Evolutionary conservation across 441 rosid genomes (phyloP).

Genomic region (Biscutella laevigata): DNA sequence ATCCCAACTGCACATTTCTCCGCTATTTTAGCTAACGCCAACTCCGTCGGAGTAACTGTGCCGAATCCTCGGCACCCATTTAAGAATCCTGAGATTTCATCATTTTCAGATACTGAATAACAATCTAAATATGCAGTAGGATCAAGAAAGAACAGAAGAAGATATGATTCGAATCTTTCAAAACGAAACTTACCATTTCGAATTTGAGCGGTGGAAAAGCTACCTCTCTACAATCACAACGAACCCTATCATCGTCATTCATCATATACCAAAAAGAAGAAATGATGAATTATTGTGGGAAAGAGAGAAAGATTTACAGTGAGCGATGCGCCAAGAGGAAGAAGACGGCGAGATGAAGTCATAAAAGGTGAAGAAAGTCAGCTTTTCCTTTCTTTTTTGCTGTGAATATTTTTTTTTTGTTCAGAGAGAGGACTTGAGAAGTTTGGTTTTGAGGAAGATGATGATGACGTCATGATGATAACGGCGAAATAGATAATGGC

Average conservation of each 20-base stretch:
- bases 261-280: background rate
- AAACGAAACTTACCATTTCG: slow-evolving; percentile 27
- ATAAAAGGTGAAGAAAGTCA: slow-evolving; percentile 27
- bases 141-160: no score
- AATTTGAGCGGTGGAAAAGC: slow-evolving; percentile 22
- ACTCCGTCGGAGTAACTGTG: slow-evolving; percentile 24
- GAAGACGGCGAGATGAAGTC: slow-evolving; percentile 42
- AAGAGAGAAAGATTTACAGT: slow-evolving; percentile 22
- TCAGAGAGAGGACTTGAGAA: background rate
- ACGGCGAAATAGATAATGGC: slow-evolving; percentile 17
- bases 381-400: background rate
- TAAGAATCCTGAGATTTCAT: slow-evolving; percentile 28
- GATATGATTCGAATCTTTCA: no score
- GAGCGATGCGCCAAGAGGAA: slow-evolving; percentile 34
- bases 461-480: slow-evolving; percentile 17
- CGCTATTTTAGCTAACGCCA: slow-evolving; percentile 27
- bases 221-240: slow-evolving; percentile 33
- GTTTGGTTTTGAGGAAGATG: background rate
- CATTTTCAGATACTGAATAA: no score
- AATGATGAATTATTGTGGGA: background rate
- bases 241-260: slow-evolving; percentile 9
- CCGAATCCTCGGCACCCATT: slow-evolving; percentile 30
- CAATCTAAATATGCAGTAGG: no score
- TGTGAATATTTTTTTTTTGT: background rate
- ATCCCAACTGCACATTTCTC: slow-evolving; percentile 27